Evolutionary conservation across 768 basidiomycete genomes (phyloP), one percentile per base, ranked within the genome.

Genomic region (Trametes gibbosa): DNA sequence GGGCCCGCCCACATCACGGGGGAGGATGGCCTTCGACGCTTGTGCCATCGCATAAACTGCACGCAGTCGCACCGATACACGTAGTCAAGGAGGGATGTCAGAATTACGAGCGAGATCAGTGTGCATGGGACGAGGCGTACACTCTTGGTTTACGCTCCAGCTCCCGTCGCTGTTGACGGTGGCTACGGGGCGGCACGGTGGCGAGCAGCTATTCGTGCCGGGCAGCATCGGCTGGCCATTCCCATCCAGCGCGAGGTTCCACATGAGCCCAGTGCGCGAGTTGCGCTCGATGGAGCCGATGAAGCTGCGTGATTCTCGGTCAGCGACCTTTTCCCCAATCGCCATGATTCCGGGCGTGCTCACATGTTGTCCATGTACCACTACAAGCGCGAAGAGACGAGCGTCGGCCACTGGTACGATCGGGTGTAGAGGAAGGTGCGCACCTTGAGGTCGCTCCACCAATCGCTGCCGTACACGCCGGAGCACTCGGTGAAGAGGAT

Each of bases 361-460:
- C 58, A 87, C 83, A 89, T 71, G 64, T 86, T 85, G 59, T 84
- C 78, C 79, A 86, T 82, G 61, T 86, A 84, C 86, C 86, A 88
- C 84, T 85, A 56, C 40, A 39, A 32, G 10, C 10, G 10, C 10
- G 29, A 32, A 4, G 24, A 40, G 23, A 39, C 32, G 16, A 35
- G 43, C 37, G 49, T 50, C 46, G 52, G 52, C 29, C n/a, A n/a
- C 13, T 37, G n/a, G 40, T 21, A 32, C 17, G 23, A 14, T 4
- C 8, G 25, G 53, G 9, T 27, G 7, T 25, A 50, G 23, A 17
- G 8, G 19, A 53, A 16, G 10, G 41, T 1, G 17, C 71, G 5
- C 60, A 84, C 87, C 79, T 90, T 90, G 71, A 90, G 84, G 64
- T 90, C 87, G 48, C 74, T 75, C 89, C 89, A 92, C 89, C 88